phyloP scores from a whole-genome alignment of 1,284 basidiomycete species.

The Cryptococcus sp. region DNA sequence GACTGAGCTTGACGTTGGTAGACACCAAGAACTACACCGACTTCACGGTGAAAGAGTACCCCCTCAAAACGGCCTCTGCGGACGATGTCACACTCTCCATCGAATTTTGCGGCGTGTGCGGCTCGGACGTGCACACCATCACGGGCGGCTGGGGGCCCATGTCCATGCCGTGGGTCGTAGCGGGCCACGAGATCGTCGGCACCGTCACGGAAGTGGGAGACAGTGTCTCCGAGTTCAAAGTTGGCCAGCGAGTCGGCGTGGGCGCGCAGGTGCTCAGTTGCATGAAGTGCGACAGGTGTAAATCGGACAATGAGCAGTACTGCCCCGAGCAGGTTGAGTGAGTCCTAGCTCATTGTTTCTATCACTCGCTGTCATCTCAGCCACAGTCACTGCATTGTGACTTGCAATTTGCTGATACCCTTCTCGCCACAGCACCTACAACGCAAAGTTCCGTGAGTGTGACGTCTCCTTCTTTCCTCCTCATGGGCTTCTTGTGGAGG shows the following conservation, averaged over 20 bases:
- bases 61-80: slow-evolving; percentile 34
- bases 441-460: slow-evolving; percentile 29
- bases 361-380: background rate
- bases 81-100: slow-evolving; percentile 70
- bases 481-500: too few relatives aligned
- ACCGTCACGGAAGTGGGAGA: slow-evolving; percentile 55
- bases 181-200: slow-evolving; percentile 58
- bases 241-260: slow-evolving; percentile 56
- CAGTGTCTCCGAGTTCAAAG: slow-evolving; percentile 54
- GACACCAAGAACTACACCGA: slow-evolving; percentile 43
- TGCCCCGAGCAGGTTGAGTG: slow-evolving; percentile 41
- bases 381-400: background rate
- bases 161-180: slow-evolving; percentile 50
- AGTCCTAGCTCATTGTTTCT: too few relatives aligned
- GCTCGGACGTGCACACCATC: slow-evolving; percentile 47
- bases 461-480: too few relatives aligned
- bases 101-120: slow-evolving; percentile 58
- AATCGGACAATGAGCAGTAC: slow-evolving; percentile 52
- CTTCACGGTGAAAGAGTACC: slow-evolving; percentile 39
- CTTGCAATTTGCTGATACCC: background rate
- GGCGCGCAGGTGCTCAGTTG: slow-evolving; percentile 60
- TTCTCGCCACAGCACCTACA: slow-evolving; percentile 28
- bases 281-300: slow-evolving; percentile 50
- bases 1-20: background rate
- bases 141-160: slow-evolving; percentile 53